Evolutionary conservation across 1,284 basidiomycete genomes (phyloP), one percentile per base, ranked within the genome.

Genomic region (Sporisorium exsertum): DNA sequence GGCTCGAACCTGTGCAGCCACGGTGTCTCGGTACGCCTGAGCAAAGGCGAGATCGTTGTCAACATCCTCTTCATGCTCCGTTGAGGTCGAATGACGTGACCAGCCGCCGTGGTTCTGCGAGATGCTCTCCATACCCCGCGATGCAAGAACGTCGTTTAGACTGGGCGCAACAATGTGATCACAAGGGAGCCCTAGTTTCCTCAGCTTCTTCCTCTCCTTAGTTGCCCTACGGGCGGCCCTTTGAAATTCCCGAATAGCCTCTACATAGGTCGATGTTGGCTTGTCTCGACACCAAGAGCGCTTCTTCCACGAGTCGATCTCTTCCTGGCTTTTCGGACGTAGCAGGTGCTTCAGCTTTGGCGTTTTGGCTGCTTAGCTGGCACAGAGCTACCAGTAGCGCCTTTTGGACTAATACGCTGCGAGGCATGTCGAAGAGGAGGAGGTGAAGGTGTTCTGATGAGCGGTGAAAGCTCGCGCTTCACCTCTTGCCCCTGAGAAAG

Each of bases 321-420:
- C 47, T 9, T 16, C 8, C 18, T 29, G 16, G 47, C 26, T 49
- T 4, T 18, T 27, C 3, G 47, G 47, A 12, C 53, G 53, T 4
- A 55, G 40, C 16, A 42, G 26, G 32, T 55, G 40, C 53, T 55
- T 55, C 26, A 55, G 27, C 24, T 55, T 55, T n/a, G 53, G 40
- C 6, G 6, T 20, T 22, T 8, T 43, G 3, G 29, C 18, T 12
- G 18, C 2, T 5, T 32, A 3, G 18, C 40, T n/a, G 40, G 5
- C 8, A 4, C 2, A 43, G 26, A 5, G 46, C 26, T 29, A 12
- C 12, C 12, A 46, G 22, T 24, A 46, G 22, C 22, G 15, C 13
- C 13, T 5, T 15, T 35, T 9, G 6, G 35, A 35, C 22, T 26
- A n/a, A 13, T 46, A 16, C 22, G 42, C n/a, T 3, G 45, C 15